Conservation (phyloP, 78 protist genomes). For the Emiliania huxleyi region DNA sequence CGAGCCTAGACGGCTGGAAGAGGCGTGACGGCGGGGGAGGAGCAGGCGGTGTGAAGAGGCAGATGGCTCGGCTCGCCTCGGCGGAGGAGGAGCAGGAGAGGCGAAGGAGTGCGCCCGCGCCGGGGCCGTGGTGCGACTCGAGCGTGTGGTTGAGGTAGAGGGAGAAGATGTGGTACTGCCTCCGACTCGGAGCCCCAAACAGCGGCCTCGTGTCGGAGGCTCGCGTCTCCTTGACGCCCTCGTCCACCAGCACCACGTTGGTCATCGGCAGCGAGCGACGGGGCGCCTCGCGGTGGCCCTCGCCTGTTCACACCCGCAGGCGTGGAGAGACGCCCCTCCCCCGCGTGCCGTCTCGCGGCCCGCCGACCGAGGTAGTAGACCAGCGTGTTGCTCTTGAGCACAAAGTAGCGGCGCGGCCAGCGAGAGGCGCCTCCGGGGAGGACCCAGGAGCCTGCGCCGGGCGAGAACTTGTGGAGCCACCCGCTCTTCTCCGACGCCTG, state of each 20-base stretch:
- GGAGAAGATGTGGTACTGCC: neutral
- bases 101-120: neutral
- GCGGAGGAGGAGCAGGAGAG: neutral
- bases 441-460: neutral
- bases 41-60: neutral
- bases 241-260: neutral
- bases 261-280: neutral
- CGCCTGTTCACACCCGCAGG: no score
- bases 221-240: neutral
- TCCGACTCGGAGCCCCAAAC: neutral
- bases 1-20: no score
- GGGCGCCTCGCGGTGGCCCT: neutral
- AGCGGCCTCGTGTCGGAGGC: neutral
- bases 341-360: no score
- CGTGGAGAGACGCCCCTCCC: no score
- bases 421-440: neutral
- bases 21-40: neutral
- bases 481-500: neutral
- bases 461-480: neutral
- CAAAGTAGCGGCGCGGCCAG: neutral
- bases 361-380: neutral
- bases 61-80: neutral
- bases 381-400: neutral
- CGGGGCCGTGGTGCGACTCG: neutral
- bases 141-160: neutral